Conservation (phyloP, 495 filamentous ascomycete genomes). For the Hypoxylon trugodes region DNA sequence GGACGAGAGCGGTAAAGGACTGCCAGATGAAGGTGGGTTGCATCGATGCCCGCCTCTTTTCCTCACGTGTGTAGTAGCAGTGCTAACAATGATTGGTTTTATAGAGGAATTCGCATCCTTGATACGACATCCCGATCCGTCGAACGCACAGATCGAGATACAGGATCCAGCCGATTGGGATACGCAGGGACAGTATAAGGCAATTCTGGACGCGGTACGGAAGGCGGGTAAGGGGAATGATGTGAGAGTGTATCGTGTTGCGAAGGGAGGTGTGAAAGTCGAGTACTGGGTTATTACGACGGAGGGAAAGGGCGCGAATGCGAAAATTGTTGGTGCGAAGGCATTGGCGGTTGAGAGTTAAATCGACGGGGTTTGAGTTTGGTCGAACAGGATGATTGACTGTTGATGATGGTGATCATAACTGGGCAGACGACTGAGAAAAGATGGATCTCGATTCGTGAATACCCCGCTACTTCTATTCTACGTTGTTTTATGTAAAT, state of each 20-base stretch:
- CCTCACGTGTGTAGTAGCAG: neutral
- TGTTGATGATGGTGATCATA: no score
- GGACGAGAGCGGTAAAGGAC: constrained; percentile 59
- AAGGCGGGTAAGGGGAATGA: constrained; percentile 66
- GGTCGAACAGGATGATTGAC: no score
- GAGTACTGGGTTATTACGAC: constrained; percentile 81
- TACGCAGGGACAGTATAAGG: constrained; percentile 63
- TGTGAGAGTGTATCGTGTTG: constrained; percentile 76
- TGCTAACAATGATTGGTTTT: constrained; percentile 2
- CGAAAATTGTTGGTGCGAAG: constrained; percentile 75
- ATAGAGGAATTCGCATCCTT: constrained; percentile 66
- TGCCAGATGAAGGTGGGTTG: constrained; percentile 70
- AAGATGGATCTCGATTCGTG: neutral
- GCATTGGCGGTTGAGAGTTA: constrained; percentile 78
- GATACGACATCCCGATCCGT: constrained; percentile 60
- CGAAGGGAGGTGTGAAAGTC: constrained; percentile 64
- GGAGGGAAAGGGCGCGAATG: constrained; percentile 55
- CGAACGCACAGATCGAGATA: constrained; percentile 60
- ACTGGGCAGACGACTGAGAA: no score
- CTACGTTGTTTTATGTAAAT: no score
- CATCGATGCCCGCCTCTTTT: neutral
- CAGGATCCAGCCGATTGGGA: constrained; percentile 69
- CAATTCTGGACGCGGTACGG: constrained; percentile 65
- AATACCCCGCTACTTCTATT: neutral
- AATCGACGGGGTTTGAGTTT: no score